Conservation (phyloP, 164 flowering plant genomes). For the Euptelea pleiosperma region DNA sequence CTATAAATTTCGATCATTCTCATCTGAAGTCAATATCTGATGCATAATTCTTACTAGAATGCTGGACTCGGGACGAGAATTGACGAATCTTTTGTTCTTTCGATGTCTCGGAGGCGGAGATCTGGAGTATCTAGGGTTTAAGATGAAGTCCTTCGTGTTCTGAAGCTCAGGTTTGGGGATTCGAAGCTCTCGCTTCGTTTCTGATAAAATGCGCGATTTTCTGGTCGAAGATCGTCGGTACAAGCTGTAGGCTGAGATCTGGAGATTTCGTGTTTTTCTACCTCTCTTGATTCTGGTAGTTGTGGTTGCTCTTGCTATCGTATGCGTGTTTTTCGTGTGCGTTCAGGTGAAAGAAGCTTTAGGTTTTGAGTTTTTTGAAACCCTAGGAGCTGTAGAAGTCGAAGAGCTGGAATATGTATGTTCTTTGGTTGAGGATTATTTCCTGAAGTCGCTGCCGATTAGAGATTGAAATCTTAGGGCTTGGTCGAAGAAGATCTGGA, state of each 20-base stretch:
- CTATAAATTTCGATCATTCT: background rate
- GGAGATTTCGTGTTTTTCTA: background rate
- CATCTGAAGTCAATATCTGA: background rate
- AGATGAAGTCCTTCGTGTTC: background rate
- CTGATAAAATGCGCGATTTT: background rate
- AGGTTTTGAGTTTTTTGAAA: background rate
- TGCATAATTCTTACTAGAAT: background rate
- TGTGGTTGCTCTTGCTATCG: background rate
- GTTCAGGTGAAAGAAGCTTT: background rate
- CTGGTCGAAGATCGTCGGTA: background rate
- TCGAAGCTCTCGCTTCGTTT: background rate
- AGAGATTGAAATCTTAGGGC: constrained; percentile 23
- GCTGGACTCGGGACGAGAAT: background rate
- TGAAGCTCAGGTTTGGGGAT: constrained; percentile 5
- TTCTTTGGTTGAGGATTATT: background rate
- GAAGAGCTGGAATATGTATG: background rate
- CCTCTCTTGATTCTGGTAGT: background rate
- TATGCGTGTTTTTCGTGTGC: no score
- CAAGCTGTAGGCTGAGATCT: constrained; percentile 12
- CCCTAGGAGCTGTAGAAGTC: constrained; percentile 4
- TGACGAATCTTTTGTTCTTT: background rate
- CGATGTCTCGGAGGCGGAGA: background rate
- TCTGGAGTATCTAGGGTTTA: background rate
- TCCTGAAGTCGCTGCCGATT: no score
- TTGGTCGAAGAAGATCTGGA: constrained; percentile 18